phyloP scores from a whole-genome alignment of 495 filamentous ascomycete genomes.

The Lasiosphaeria ovina region DNA sequence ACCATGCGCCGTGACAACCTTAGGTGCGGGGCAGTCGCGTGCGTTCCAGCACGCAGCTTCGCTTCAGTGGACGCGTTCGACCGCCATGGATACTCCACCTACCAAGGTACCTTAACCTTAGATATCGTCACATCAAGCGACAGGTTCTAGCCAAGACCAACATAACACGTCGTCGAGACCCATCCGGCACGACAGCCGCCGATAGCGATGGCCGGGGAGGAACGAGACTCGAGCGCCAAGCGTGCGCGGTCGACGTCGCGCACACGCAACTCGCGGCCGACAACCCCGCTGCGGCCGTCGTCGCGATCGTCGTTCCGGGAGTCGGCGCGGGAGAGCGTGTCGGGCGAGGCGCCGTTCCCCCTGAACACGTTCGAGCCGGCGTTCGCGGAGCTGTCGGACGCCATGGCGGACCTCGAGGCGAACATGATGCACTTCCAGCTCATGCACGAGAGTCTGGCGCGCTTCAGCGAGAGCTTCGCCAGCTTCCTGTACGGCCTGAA shows the following conservation, averaged over 20 bases:
- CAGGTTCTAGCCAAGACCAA: too few species aligned
- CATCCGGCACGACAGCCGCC: not conserved
- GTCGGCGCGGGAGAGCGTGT: constrained; percentile 48
- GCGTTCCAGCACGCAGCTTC: too few species aligned
- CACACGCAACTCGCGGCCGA: constrained; percentile 68
- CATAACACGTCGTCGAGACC: not conserved
- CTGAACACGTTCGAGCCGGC: constrained; percentile 80
- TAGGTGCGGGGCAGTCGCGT: too few species aligned
- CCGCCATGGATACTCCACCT: too few species aligned
- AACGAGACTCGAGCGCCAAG: constrained; percentile 12
- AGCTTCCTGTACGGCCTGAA: constrained; percentile 94
- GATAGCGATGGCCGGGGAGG: constrained; percentile 19
- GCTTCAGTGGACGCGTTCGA: too few species aligned
- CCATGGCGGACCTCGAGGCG: constrained; percentile 90
- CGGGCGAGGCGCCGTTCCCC: constrained; percentile 65
- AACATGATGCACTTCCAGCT: constrained; percentile 97
- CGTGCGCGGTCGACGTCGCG: constrained; percentile 49
- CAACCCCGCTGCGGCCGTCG: constrained; percentile 86
- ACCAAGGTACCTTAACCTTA: too few species aligned
- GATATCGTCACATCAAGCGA: too few species aligned
- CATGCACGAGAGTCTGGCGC: constrained; percentile 92
- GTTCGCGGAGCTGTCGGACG: constrained; percentile 91
- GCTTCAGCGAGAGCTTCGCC: constrained; percentile 95
- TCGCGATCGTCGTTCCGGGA: constrained; percentile 86
- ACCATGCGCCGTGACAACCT: too few species aligned